These are phyloP conservation scores for Malus orientalis DNA, from an alignment of 306 rosid genomes.

Conservation along the genomic window DNA sequence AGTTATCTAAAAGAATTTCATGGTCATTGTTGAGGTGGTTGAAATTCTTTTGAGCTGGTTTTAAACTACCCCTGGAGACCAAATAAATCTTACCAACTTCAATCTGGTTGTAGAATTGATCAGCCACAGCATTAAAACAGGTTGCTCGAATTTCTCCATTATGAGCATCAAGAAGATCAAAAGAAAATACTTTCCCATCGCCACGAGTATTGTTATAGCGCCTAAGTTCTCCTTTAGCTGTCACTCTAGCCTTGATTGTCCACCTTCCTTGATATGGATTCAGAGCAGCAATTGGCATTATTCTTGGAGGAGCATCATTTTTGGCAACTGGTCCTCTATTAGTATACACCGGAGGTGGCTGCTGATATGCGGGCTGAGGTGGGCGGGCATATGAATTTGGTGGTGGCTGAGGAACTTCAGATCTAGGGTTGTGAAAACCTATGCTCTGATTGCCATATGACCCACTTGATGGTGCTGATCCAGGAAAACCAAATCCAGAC, in stretches of 20 bases:
- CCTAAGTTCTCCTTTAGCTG: slow-evolving; percentile 73
- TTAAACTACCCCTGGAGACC: slow-evolving; percentile 64
- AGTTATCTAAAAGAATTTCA: slow-evolving; percentile 56
- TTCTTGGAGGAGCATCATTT: slow-evolving; percentile 73
- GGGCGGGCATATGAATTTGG: slow-evolving; percentile 33
- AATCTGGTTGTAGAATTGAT: slow-evolving; percentile 56
- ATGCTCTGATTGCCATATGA: slow-evolving; percentile 50
- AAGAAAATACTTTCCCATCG: slow-evolving; percentile 85
- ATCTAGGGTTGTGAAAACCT: slow-evolving; percentile 32
- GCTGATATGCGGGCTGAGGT: slow-evolving; percentile 54
- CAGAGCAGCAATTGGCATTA: slow-evolving; percentile 69
- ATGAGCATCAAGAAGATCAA: slow-evolving; percentile 77
- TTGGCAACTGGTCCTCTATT: slow-evolving; percentile 66
- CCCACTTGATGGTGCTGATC: slow-evolving; percentile 28
- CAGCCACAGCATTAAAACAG: slow-evolving; percentile 85
- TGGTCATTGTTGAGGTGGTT: slow-evolving; percentile 70
- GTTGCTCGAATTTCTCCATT: slow-evolving; percentile 85
- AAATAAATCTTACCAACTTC: slow-evolving; percentile 72
- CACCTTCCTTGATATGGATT: slow-evolving; percentile 67
- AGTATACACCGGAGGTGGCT: slow-evolving; percentile 51
- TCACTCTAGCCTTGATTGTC: slow-evolving; percentile 91
- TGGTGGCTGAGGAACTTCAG: slow-evolving; percentile 38
- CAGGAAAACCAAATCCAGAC: slow-evolving; percentile 23
- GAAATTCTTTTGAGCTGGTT: slow-evolving; percentile 59
- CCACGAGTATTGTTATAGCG: slow-evolving; percentile 65